Evolutionary conservation across 306 rosid genomes (phyloP), one percentile per base, ranked within the genome.

Genomic region (Lathyrus sativus): DNA sequence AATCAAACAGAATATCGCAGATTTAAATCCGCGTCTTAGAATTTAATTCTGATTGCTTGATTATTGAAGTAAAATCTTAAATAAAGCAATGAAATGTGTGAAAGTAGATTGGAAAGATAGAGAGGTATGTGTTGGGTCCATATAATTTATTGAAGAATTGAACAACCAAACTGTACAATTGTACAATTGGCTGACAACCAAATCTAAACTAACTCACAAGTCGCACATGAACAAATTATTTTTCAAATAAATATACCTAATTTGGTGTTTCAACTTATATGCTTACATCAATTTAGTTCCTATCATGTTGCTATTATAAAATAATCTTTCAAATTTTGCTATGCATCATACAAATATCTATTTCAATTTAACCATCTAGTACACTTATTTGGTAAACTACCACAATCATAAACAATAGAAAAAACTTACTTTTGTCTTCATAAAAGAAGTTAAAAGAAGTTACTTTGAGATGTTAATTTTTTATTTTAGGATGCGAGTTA

Each of bases 151-250:
- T 56, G 53, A 66, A 56, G 14, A 11, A 43, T 55, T 55, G 33
- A 56, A 74, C 67, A 55, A 56, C 56, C 58, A 4, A 6, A 31
- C 46, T 64, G 26, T 19, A 51, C 64, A 24, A 14, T 74, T 45
- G 67, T 38, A 54, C 41, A 54, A 39, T 54, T 45, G 15, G 58
- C 58, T 46, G 70, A 46, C 70, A 65, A 62, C 63, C 70, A 38
- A 67, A 46, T 4, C 45, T n/a, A 59, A 58, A 53, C 65, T 43
- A 33, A 33, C 68, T 13, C 51, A 56, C 62, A 50, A 18, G 18
- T n/a, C 24, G 5, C 24, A 38, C 38, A 22, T 11, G 5, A 19
- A 53, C 4, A 39, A 31, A 9, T 26, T 12, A 68, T 39, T 22
- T 41, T 68, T 11, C 14, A 54, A 24, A 53, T 2, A 19, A 22